Conservation (phyloP, 495 filamentous ascomycete species). For the Podospora bellae-mahoneyi region DNA sequence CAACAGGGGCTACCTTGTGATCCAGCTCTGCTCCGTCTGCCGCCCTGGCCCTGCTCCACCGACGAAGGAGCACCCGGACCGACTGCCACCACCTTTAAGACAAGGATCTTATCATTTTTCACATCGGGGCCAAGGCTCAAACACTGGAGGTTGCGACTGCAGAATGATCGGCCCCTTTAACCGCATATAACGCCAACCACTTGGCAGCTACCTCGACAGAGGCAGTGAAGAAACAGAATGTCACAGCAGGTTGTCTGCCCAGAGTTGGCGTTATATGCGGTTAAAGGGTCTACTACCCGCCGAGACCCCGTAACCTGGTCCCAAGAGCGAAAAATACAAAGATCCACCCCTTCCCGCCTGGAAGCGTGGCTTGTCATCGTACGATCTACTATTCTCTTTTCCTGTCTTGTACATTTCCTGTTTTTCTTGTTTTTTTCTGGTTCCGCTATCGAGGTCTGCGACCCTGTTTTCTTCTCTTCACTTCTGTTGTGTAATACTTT, state of each 20-base stretch:
- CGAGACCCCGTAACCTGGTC: not conserved
- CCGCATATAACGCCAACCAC: not conserved
- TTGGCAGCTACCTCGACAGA: not conserved
- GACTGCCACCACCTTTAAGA: not conserved
- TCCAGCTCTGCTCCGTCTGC: too few species aligned
- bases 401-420: not conserved
- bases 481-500: slow-evolving; percentile 3
- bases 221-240: not conserved
- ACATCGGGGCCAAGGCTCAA: slow-evolving; percentile 11
- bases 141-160: slow-evolving; percentile 1
- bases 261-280: not conserved
- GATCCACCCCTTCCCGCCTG: slow-evolving; percentile 4
- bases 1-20: too few species aligned
- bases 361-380: not conserved
- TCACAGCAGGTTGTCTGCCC: not conserved
- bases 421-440: not conserved
- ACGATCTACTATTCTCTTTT: not conserved
- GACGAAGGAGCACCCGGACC: not conserved
- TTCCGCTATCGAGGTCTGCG: slow-evolving; percentile 8
- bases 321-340: slow-evolving; percentile 1
- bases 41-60: not conserved
- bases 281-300: not conserved
- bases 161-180: slow-evolving; percentile 1
- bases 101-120: slow-evolving; percentile 3
- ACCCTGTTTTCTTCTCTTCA: slow-evolving; percentile 2